phyloP scores from a whole-genome alignment of 306 rosid genomes.

The Casuarina equisetifolia region DNA sequence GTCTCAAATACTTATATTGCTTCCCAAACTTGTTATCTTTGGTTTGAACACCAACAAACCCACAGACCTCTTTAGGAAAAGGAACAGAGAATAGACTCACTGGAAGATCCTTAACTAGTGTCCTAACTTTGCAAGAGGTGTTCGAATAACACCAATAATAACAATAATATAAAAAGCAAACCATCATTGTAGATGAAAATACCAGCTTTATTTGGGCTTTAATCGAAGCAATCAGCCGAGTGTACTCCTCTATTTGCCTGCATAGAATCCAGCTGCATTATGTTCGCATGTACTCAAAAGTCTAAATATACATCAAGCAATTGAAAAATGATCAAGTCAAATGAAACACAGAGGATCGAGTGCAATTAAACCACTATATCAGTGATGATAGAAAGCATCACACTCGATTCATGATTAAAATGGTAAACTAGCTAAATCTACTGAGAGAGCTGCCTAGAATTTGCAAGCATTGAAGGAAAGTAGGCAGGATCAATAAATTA shows the following conservation, averaged over 20 bases:
- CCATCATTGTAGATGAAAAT: conserved; percentile 21
- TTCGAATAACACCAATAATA: not conserved
- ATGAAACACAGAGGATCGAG: not conserved
- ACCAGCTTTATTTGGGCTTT: conserved; percentile 96
- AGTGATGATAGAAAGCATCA: not conserved
- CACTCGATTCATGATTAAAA: not conserved
- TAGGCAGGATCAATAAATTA: too few relatives aligned
- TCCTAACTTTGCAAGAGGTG: not conserved
- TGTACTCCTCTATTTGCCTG: conserved; percentile 86
- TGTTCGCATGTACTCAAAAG: conserved; percentile 11
- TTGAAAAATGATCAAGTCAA: not conserved
- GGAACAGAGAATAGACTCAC: not conserved
- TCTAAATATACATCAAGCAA: not conserved
- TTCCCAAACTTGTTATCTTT: not conserved
- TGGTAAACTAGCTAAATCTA: too few relatives aligned
- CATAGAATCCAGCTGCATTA: conserved; percentile 21
- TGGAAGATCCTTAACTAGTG: not conserved
- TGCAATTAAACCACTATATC: not conserved
- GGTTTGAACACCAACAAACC: not conserved
- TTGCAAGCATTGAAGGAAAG: too few relatives aligned
- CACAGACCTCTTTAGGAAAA: not conserved
- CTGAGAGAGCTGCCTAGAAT: too few relatives aligned
- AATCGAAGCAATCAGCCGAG: conserved; percentile 74
- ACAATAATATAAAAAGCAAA: not conserved
- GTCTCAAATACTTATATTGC: not conserved